phyloP scores from a whole-genome alignment of 2,329 filamentous ascomycete genomes.

The Nigrospora osmanthi region DNA sequence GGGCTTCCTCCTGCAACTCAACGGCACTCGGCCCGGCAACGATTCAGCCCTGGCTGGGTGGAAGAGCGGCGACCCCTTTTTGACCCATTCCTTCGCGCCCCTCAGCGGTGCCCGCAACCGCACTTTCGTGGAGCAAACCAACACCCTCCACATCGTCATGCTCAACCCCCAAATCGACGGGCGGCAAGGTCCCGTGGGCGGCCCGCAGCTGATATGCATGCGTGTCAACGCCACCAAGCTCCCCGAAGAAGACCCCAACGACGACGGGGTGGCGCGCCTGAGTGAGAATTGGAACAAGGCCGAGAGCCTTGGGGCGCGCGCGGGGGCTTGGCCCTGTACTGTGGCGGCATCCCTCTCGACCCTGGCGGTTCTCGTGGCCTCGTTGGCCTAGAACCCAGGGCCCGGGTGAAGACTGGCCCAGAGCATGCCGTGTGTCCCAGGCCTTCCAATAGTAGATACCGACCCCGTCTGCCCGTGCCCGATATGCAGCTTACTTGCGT shows the following conservation, averaged over 20 bases:
- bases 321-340: too few relatives aligned
- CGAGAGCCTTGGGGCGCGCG: too few relatives aligned
- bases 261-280: not conserved
- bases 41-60: not conserved
- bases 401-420: too few relatives aligned
- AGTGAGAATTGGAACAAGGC: not conserved
- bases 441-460: too few relatives aligned
- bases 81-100: not conserved
- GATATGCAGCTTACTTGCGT: too few relatives aligned
- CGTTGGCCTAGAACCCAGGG: too few relatives aligned
- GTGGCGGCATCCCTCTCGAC: too few relatives aligned
- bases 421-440: too few relatives aligned
- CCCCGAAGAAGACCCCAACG: not conserved
- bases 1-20: not conserved
- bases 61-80: not conserved
- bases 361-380: too few relatives aligned
- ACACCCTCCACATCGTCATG: conserved; percentile 1
- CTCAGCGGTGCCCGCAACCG: not conserved
- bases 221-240: not conserved
- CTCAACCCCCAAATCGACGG: not conserved
- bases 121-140: not conserved
- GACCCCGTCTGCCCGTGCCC: too few relatives aligned
- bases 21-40: not conserved
- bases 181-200: not conserved
- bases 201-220: not conserved